Base-by-base conservation (phyloP, 148 eudicot species). In the Vaccinium myrtillus region DNA sequence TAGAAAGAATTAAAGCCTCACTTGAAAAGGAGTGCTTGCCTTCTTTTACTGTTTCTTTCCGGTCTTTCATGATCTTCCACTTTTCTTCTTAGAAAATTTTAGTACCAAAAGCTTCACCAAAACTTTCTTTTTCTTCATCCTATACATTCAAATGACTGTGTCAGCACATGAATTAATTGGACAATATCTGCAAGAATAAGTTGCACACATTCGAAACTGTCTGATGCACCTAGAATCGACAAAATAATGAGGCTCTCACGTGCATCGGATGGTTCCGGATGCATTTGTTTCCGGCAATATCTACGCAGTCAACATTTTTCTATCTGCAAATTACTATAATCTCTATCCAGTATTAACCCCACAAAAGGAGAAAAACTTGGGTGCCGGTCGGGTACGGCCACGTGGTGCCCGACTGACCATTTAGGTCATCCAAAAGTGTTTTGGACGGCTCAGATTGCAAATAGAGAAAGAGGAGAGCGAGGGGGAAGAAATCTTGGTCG, bases 71-170 rank as follows among this genome's bases (percentile, higher is more conserved):
- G 55, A 10, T 53, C 55, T 27, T 67, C 73, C 73, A 27, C 73
- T 11, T 25, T 27, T 27, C 55, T 53, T 53, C 36, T 67, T 67
- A 27, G 16, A 67, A 67, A 67, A 67, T 67, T 67, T 27, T 23
- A 43, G 46, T 43, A n/a, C 69, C 73, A 67, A 67, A 67, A 67
- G 73, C 73, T 67, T 67, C 73, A 67, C 73, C 73, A 67, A 4
- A 12, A 23, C 39, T 67, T 0, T 67, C 73, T 67, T 67, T 65
- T 65, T 67, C 73, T 25, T 6, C 32, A 63, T 63, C 30, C n/a
- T 67, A 67, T 12, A 3, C 36, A 23, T 11, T 25, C 23, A 25
- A 8, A 10, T 53, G 13, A 8, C 55, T 8, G 2, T 2, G 15
- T 53, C 12, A 53, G 55, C 55, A 53, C 2, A 13, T 53, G 11